A percentile compares a stretch with the other conserved stretches of the same genome.
Evolutionary conservation across 2,329 filamentous ascomycete genomes (phyloP).

Genomic region (Diaporthe citrichinensis): DNA sequence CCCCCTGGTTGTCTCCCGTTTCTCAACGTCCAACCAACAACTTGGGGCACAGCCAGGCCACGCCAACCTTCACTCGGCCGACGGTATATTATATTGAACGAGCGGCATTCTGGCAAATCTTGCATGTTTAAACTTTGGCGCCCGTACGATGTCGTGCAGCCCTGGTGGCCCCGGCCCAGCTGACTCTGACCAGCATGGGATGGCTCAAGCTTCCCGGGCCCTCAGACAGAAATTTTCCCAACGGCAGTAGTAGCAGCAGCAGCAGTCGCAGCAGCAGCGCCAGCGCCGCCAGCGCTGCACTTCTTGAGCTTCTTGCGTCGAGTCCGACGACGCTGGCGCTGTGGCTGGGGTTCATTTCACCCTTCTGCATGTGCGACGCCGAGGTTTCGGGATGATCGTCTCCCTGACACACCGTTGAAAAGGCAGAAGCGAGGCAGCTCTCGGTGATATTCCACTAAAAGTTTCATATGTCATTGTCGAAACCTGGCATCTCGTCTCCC

Average conservation of each 20-base stretch:
- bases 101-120: slow-evolving; percentile 8
- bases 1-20: neutral
- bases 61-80: slow-evolving; percentile 25
- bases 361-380: slow-evolving; percentile 34
- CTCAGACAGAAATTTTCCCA: slow-evolving; percentile 1
- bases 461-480: slow-evolving; percentile 35
- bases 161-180: slow-evolving; percentile 17
- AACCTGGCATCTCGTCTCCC: slow-evolving; percentile 29
- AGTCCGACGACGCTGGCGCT: slow-evolving; percentile 31
- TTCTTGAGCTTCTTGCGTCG: slow-evolving; percentile 13
- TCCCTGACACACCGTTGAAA: slow-evolving; percentile 33
- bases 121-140: slow-evolving; percentile 20
- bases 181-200: slow-evolving; percentile 20
- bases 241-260: neutral
- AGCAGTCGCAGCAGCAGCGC: neutral
- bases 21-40: slow-evolving; percentile 18
- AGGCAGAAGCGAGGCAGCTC: slow-evolving; percentile 29
- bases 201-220: slow-evolving; percentile 27
- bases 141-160: slow-evolving; percentile 40
- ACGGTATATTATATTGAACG: slow-evolving; percentile 15
- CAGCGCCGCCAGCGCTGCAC: neutral
- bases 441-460: slow-evolving; percentile 26
- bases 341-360: slow-evolving; percentile 36
- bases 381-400: slow-evolving; percentile 37
- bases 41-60: slow-evolving; percentile 9